Evolutionary conservation across 2,329 filamentous ascomycete genomes (phyloP), one percentile per base, ranked within the genome.

Genomic region (Alternaria triticina): DNA sequence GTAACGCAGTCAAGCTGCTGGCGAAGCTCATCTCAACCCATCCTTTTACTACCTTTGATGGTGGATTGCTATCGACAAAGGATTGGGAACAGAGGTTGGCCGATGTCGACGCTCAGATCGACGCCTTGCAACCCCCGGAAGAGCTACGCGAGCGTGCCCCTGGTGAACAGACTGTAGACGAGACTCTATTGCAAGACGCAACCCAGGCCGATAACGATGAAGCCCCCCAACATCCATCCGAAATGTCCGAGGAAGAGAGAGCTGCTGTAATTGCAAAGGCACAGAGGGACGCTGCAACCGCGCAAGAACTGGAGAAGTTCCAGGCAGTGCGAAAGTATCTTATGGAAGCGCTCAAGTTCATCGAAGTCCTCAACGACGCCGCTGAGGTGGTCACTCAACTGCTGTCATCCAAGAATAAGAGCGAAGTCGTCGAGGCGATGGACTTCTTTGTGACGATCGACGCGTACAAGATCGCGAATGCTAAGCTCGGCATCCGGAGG

Each of bases 401-500:
- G 17, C 86, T 99, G 4, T 93, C 93, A 6, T 96, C 96, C 28
- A 93, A 92, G 76, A 99, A 99, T 84, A 99, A 99, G 85, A 97
- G 93, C 72, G 96, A 99, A 79, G 92, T 98, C 25, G 97, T 99
- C 66, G 96, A 99, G 79, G 96, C 96, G 15, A 99, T 99, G 89
- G 96, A 99, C 78, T 99, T 96, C 81, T 97, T 99, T 71, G 94
- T 96, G 71, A 89, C 97, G 47, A 91, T 96, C 47, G 94, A 99
- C 78, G 95, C 94, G 6, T 98, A 98, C 85, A 96, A 96, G 79
- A 91, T 99, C 62, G 92, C 97, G 79, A 93, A 96, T 70, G 94
- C 96, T 76, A 94, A 97, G 79, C 83, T 91, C 43, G 96, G 96
- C 61, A 98, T 99, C 74, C 89, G 95, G 62, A 91, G 94, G 61